Conservation (phyloP, 2,329 filamentous ascomycete genomes). For the Talaromyces sp. region DNA sequence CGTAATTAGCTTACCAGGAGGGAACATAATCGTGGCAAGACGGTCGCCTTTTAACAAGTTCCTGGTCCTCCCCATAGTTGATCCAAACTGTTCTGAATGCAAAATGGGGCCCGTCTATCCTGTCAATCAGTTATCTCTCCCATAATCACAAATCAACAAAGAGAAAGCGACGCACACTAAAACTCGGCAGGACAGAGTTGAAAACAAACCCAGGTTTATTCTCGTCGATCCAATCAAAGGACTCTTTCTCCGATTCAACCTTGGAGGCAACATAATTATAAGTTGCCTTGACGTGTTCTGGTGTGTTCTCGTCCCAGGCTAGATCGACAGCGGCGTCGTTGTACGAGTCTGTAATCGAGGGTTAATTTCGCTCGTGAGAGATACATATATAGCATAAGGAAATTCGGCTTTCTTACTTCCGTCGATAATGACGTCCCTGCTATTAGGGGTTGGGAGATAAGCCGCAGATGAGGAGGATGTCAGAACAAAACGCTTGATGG, state of each 20-base stretch:
- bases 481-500: constrained; percentile 3
- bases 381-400: not conserved
- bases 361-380: not conserved
- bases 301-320: constrained; percentile 13
- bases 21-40: not conserved
- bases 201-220: constrained; percentile 39
- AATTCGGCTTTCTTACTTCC: not conserved
- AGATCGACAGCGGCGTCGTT: not conserved
- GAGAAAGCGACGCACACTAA: constrained; percentile 19
- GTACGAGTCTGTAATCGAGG: not conserved
- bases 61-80: not conserved
- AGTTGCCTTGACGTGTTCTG: constrained; percentile 19
- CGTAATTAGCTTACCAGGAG: not conserved
- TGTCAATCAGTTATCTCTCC: too few species aligned
- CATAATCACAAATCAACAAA: too few species aligned
- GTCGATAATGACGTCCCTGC: not conserved
- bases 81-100: not conserved
- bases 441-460: not conserved
- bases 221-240: constrained; percentile 40
- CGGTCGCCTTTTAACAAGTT: not conserved
- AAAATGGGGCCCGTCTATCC: not conserved
- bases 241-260: constrained; percentile 38
- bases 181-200: constrained; percentile 30
- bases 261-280: constrained; percentile 42
- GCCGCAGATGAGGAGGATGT: constrained; percentile 4